Percentiles rank a stretch among this genome's conserved stretches.
Conservation (phyloP, 2,329 filamentous ascomycete species). For the Torrubiellomyces zombiae region DNA sequence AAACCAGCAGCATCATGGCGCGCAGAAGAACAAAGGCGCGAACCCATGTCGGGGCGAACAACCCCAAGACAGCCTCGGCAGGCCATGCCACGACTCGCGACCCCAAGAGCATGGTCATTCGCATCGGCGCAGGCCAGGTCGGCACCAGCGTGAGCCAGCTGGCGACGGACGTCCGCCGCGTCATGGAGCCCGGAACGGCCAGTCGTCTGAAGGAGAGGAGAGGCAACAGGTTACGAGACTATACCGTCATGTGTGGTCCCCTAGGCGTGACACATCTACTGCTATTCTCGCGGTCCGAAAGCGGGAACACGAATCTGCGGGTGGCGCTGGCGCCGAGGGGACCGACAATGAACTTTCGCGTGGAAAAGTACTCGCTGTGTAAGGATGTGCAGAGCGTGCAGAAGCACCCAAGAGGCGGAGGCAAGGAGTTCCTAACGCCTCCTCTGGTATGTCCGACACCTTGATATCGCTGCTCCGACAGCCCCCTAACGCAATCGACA, state of each 20-base stretch:
- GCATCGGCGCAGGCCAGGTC: slow-evolving; percentile 85
- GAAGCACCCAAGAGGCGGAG: slow-evolving; percentile 65
- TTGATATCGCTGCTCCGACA: not conserved
- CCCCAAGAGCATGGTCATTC: slow-evolving; percentile 97
- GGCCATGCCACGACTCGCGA: slow-evolving; percentile 48
- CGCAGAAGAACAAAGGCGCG: slow-evolving; percentile 73
- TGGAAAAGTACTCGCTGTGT: slow-evolving; percentile 86
- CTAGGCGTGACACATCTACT: slow-evolving; percentile 85
- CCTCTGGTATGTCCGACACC: slow-evolving; percentile 45
- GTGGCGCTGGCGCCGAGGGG: slow-evolving; percentile 77
- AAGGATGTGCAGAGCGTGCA: slow-evolving; percentile 78
- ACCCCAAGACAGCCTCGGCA: slow-evolving; percentile 37
- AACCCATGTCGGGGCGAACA: slow-evolving; percentile 58
- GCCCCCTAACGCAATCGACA: slow-evolving; percentile 17
- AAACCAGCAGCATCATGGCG: slow-evolving; percentile 42
- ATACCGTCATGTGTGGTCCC: slow-evolving; percentile 87
- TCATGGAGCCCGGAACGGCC: slow-evolving; percentile 94
- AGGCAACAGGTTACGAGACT: slow-evolving; percentile 79
- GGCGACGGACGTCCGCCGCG: slow-evolving; percentile 73
- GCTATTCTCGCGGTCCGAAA: slow-evolving; percentile 78
- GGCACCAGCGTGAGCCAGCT: slow-evolving; percentile 83
- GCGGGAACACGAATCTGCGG: slow-evolving; percentile 83
- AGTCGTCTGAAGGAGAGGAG: slow-evolving; percentile 76
- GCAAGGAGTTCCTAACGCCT: slow-evolving; percentile 71
- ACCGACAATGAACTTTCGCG: slow-evolving; percentile 83